Conservation (phyloP, 2,329 filamentous ascomycete genomes). For the Rhexocercosporidium sp. region DNA sequence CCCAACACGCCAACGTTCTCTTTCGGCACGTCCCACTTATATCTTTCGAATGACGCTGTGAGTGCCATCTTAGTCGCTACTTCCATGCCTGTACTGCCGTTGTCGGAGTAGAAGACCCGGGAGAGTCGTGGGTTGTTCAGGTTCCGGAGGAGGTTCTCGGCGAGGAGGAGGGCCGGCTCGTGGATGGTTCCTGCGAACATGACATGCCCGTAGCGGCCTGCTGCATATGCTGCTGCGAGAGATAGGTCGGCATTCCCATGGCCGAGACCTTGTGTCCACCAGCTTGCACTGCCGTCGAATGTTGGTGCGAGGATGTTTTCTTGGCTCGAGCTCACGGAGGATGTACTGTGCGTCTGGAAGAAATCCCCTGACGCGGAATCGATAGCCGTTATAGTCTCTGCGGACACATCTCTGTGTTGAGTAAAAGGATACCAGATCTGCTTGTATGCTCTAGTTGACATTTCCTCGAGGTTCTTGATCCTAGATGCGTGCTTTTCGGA, state of each 20-base stretch:
- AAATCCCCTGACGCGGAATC: slow-evolving; percentile 82
- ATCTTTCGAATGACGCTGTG: slow-evolving; percentile 68
- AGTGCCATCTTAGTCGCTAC: slow-evolving; percentile 87
- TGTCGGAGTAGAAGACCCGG: slow-evolving; percentile 83
- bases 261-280: slow-evolving; percentile 90
- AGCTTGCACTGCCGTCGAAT: slow-evolving; percentile 85
- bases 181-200: slow-evolving; percentile 87
- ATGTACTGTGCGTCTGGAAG: slow-evolving; percentile 63
- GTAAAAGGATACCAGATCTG: slow-evolving; percentile 89
- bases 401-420: slow-evolving; percentile 70
- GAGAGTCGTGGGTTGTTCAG: slow-evolving; percentile 68
- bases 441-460: slow-evolving; percentile 64
- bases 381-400: slow-evolving; percentile 71
- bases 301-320: slow-evolving; percentile 61
- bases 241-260: slow-evolving; percentile 76
- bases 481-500: slow-evolving; percentile 59
- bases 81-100: slow-evolving; percentile 82
- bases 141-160: slow-evolving; percentile 64
- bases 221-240: slow-evolving; percentile 78
- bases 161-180: slow-evolving; percentile 73
- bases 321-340: slow-evolving; percentile 17
- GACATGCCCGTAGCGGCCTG: slow-evolving; percentile 84
- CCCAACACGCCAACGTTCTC: slow-evolving; percentile 72
- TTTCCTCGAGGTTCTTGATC: slow-evolving; percentile 62
- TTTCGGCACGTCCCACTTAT: slow-evolving; percentile 60